Base-by-base conservation (phyloP, 495 filamentous ascomycete genomes). In the Annulohypoxylon bovei region DNA sequence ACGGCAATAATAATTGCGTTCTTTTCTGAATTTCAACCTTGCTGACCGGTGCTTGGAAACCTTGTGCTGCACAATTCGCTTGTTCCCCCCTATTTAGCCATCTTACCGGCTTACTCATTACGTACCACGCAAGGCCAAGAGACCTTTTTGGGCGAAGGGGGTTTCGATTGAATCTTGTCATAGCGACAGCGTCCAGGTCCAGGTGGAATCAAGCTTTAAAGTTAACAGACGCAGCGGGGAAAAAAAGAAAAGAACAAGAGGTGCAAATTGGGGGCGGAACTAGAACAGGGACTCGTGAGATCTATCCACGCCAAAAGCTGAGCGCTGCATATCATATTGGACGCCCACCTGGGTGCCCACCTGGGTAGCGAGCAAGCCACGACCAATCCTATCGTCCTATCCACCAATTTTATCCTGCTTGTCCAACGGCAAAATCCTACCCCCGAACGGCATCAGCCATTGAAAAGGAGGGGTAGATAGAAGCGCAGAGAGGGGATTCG, bases 271-370 rank as follows among this genome's bases (percentile, higher is more conserved):
- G 58, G 42, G 68, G 35, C 62, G 30, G 39, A 49, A 62, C n/a
- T 27, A 47, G 46, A 35, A 53, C 47, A 46, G 44, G 58, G 58
- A 62, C 37, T 23, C 20, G 30, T 18, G 53, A 67, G 69, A 68
- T 65, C 60, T 64, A 72, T 72, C 59, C 59, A 67, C 54, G 60
- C 52, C 63, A 59, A 46, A 62, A 64, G 28, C 50, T 54, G 14
- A n/a, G 30, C 35, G 64, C 69, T 72, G 64, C 69, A 67, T 47
- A 68, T 67, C 64, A 72, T 72, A 72, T 64, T 64, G 63, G 50
- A 16, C 8, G 20, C n/a, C n/a, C n/a, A n/a, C n/a, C n/a, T n/a
- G n/a, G n/a, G n/a, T n/a, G n/a, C n/a, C n/a, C n/a, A n/a, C n/a
- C n/a, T n/a, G n/a, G n/a, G n/a, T n/a, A 55, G 50, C 40, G n/a